Conservation (phyloP, 2,329 filamentous ascomycete genomes). For the Bipolaris bicolor region DNA sequence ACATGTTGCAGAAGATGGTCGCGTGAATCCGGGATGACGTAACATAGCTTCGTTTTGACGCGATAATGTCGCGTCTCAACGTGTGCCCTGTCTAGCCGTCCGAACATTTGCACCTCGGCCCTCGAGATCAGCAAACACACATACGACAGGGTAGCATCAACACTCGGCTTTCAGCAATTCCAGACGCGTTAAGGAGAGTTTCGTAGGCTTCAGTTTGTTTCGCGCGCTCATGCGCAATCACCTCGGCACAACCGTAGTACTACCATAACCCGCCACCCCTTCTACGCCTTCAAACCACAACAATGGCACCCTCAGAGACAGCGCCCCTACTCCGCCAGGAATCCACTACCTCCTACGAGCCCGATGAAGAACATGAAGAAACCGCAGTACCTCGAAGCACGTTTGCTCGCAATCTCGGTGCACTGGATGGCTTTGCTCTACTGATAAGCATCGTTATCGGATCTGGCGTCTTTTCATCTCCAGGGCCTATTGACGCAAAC, state of each 20-base stretch:
- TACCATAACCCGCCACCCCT: not conserved
- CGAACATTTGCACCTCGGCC: not conserved
- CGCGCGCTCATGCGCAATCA: not conserved
- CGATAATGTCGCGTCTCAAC: slow-evolving; percentile 4
- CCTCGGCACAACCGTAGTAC: slow-evolving; percentile 4
- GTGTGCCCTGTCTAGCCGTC: not conserved
- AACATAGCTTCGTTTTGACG: slow-evolving; percentile 10
- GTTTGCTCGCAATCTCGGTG: slow-evolving; percentile 42
- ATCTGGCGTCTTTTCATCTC: slow-evolving; percentile 69
- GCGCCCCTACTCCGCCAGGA: slow-evolving; percentile 29
- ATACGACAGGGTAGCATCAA: not conserved
- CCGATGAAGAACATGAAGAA: slow-evolving; percentile 23
- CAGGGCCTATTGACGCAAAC: slow-evolving; percentile 67
- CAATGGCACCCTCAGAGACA: slow-evolving; percentile 34
- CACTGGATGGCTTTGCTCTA: slow-evolving; percentile 59
- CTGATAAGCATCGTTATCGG: slow-evolving; percentile 70
- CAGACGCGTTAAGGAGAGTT: not conserved
- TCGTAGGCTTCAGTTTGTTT: not conserved
- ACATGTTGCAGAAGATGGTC: not conserved
- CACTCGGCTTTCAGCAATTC: not conserved
- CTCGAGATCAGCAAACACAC: not conserved
- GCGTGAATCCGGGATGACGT: slow-evolving; percentile 5
- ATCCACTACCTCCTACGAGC: slow-evolving; percentile 10
- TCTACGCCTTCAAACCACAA: slow-evolving; percentile 1
- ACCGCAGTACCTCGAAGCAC: slow-evolving; percentile 30